phyloP scores from a whole-genome alignment of 1,284 basidiomycete species.

The Moesziomyces sp. region DNA sequence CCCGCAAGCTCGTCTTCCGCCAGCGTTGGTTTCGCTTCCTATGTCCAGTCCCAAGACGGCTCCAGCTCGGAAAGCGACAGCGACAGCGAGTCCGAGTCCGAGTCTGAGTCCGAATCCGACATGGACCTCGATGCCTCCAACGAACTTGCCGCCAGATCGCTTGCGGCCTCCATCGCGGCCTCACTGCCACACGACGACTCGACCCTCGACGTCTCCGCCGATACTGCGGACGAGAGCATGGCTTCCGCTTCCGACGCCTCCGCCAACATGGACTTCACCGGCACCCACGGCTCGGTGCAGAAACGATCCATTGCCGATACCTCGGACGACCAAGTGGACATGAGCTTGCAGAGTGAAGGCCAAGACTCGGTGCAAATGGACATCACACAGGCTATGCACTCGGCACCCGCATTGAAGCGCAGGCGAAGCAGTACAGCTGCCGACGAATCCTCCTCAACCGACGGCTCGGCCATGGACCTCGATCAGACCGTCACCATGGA shows the following conservation, averaged over 20 bases:
- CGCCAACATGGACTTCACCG: conserved; percentile 47
- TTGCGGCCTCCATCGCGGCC: conserved; percentile 45
- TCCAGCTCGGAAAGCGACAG: conserved; percentile 41
- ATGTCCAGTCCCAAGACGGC: conserved; percentile 32
- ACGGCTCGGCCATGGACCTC: conserved; percentile 29
- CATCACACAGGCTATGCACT: conserved; percentile 31
- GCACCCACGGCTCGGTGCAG: conserved; percentile 36
- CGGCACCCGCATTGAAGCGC: conserved; percentile 34
- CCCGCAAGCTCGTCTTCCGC: conserved; percentile 35
- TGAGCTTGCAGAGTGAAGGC: conserved; percentile 18
- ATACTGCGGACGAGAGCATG: conserved; percentile 20
- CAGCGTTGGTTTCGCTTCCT: conserved; percentile 40
- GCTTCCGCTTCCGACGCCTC: conserved; percentile 22
- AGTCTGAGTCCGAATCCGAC: conserved; percentile 36
- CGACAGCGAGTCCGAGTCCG: conserved; percentile 21
- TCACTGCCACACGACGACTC: conserved; percentile 46
- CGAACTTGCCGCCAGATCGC: conserved; percentile 34
- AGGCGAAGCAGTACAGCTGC: conserved; percentile 35
- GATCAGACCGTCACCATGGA: conserved; percentile 50
- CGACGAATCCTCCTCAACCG: conserved; percentile 23
- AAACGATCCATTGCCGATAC: conserved; percentile 33
- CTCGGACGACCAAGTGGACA: conserved; percentile 20
- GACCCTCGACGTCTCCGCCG: conserved; percentile 26
- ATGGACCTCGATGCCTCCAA: conserved; percentile 43
- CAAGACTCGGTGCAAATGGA: conserved; percentile 42